phyloP scores from a whole-genome alignment of 2,329 filamentous ascomycete genomes.

The Colletotrichum camelliae region DNA sequence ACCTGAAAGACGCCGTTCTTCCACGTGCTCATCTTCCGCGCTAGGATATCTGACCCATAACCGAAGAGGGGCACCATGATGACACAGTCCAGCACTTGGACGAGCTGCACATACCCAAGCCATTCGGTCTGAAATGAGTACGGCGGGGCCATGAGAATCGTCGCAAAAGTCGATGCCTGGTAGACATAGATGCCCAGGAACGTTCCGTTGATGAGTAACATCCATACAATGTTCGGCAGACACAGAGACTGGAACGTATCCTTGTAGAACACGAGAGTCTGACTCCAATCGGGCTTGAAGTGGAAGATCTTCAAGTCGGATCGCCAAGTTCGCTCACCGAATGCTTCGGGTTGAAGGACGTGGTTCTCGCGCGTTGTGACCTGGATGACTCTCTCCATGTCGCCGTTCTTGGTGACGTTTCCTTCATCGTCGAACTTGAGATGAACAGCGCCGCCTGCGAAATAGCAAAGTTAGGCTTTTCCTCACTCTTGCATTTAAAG shows the following conservation, averaged over 20 bases:
- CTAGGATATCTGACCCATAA: conserved; percentile 25
- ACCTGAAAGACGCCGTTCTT: background rate
- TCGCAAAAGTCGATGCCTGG: conserved; percentile 26
- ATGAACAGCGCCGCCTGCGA: background rate
- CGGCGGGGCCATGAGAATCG: conserved; percentile 24
- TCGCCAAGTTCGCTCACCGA: conserved; percentile 21
- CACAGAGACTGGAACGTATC: conserved; percentile 20
- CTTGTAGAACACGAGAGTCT: conserved; percentile 20
- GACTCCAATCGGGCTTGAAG: conserved; percentile 21
- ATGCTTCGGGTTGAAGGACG: conserved; percentile 6
- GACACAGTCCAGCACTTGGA: conserved; percentile 24
- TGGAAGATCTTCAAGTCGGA: conserved; percentile 27
- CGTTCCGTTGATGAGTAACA: conserved; percentile 28
- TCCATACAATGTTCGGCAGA: conserved; percentile 26
- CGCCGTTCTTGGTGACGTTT: background rate
- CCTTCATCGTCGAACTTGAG: background rate
- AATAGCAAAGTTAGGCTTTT: background rate
- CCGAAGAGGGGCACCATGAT: conserved; percentile 24
- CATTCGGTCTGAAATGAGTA: conserved; percentile 19
- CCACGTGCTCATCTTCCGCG: background rate
- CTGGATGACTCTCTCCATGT: background rate
- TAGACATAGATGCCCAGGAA: conserved; percentile 29
- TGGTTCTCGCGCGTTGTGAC: conserved; percentile 8
- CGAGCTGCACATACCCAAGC: conserved; percentile 24
- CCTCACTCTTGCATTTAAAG: background rate